Percentiles rank a stretch among this genome's conserved stretches.
Conservation (phyloP, 2,329 filamentous ascomycete species). For the Colletotrichum sp. region DNA sequence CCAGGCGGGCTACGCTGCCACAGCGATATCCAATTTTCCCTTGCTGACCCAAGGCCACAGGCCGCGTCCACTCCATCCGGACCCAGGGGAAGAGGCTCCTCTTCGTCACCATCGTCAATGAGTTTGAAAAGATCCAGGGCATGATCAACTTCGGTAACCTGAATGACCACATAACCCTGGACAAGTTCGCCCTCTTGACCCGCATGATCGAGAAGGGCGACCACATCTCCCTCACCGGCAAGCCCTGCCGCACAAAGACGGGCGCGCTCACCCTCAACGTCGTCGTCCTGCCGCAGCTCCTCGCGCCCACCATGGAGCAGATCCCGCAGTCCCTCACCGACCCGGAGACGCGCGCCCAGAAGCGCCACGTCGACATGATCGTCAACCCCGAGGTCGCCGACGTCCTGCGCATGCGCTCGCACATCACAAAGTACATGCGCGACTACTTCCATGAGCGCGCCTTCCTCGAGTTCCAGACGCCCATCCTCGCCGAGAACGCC, state of each 20-base stretch:
- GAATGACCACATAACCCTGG: conserved; percentile 33
- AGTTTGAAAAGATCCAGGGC: conserved; percentile 75
- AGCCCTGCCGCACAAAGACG: conserved; percentile 70
- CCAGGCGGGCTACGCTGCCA: background rate
- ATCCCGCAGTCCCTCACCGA: conserved; percentile 75
- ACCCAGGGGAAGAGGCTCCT: conserved; percentile 77
- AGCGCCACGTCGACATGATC: conserved; percentile 86
- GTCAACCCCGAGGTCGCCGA: conserved; percentile 73
- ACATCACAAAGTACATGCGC: conserved; percentile 76
- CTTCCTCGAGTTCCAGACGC: conserved; percentile 91
- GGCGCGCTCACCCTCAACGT: conserved; percentile 80
- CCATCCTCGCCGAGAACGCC: conserved; percentile 81
- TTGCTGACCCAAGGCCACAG: conserved; percentile 42
- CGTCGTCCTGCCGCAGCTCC: conserved; percentile 69
- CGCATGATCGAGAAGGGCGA: conserved; percentile 80
- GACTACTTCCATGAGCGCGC: conserved; percentile 72
- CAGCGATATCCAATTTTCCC: background rate
- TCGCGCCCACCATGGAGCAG: conserved; percentile 81
- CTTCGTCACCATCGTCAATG: conserved; percentile 82
- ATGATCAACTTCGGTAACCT: conserved; percentile 70
- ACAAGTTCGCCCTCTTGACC: conserved; percentile 64
- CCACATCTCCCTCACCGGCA: conserved; percentile 76
- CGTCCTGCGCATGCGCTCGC: conserved; percentile 74
- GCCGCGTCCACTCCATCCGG: conserved; percentile 77
- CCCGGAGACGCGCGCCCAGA: conserved; percentile 73